Percentiles rank a stretch among this genome's conserved stretches.
phyloP scores from a whole-genome alignment of 2,329 filamentous ascomycete species.

The Albifimbria verrucaria region DNA sequence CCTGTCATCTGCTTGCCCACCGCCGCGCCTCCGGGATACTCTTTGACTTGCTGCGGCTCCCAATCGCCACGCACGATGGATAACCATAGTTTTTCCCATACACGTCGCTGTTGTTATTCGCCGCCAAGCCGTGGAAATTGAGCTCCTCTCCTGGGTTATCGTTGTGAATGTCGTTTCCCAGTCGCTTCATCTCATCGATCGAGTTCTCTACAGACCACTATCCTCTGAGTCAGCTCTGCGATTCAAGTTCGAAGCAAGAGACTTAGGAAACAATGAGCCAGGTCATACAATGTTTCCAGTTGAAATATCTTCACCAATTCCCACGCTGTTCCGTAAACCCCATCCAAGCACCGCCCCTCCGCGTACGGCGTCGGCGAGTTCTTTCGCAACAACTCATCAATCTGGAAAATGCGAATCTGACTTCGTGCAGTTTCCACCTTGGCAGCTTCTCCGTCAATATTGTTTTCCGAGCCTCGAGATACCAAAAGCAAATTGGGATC shows the following conservation, averaged over 20 bases:
- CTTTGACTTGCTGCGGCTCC: constrained; percentile 30
- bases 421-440: constrained; percentile 50
- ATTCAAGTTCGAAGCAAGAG: no score
- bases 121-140: constrained; percentile 63
- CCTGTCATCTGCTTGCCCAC: constrained; percentile 19
- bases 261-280: no score
- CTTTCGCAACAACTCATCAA: constrained; percentile 23
- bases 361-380: constrained; percentile 31
- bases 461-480: constrained; percentile 56
- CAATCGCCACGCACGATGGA: constrained; percentile 61
- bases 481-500: constrained; percentile 56
- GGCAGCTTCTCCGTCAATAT: constrained; percentile 50
- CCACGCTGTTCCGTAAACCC: constrained; percentile 69
- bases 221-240: not conserved
- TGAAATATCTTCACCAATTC: constrained; percentile 55
- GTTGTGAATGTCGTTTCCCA: constrained; percentile 55
- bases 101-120: constrained; percentile 13
- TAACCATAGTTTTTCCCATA: constrained; percentile 57
- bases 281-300: constrained; percentile 40
- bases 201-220: constrained; percentile 62
- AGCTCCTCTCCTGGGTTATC: constrained; percentile 70
- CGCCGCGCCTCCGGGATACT: constrained; percentile 27
- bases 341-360: constrained; percentile 51
- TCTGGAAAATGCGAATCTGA: constrained; percentile 53
- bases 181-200: constrained; percentile 55